Base-by-base conservation (phyloP, 805 yeast genomes). In the Lipomyces oligophaga region DNA sequence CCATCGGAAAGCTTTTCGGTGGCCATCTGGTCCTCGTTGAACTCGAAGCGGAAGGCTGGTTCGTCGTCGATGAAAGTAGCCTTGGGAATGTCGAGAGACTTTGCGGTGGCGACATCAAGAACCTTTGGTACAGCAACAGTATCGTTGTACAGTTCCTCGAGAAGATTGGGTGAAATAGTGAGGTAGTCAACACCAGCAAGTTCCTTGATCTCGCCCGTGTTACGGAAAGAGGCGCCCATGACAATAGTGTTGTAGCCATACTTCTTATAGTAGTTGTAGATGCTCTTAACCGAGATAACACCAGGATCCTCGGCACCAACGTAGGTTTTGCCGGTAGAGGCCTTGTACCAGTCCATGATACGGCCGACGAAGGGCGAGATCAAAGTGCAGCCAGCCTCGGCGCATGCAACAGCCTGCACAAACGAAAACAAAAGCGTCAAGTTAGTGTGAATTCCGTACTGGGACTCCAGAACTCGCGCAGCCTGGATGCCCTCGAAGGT, bases 171-270 rank as follows among this genome's bases (percentile, higher is more conserved):
- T 62, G 97, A 77, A 64, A 93, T 88, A 67, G 99, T 93, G 73
- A 93, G 77, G 80, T 74, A 88, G 70, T 93, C 99, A 66, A 86
- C 82, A 70, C 99, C 99, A 50, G 98, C 97, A 63, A 93, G 77
- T 62, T 94, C 96, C 72, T 82, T 83, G 73, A 93, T 86, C 76
- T 90, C 98, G 60, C 88, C 96, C 55, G 75, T 71, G 78, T 89
- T 93, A 81, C 99, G 90, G 88, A 93, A 90, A 51, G 97, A 90
- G 52, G 99, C 99, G 73, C 98, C 99, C 99, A 93, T 93, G 66
- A 93, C 97, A 67, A 93, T 89, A 69, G 99, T 93, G 64, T 90
- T 78, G 81, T 93, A 93, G 62, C 83, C 90, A 72, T 71, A 86
- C 76, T 90, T 90, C 83, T 93, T 93, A 85, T 93, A 93, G 81